Percentiles rank a stretch among this genome's conserved stretches.
phyloP scores from a whole-genome alignment of 2,329 filamentous ascomycete genomes.

The Calonectria montana region DNA sequence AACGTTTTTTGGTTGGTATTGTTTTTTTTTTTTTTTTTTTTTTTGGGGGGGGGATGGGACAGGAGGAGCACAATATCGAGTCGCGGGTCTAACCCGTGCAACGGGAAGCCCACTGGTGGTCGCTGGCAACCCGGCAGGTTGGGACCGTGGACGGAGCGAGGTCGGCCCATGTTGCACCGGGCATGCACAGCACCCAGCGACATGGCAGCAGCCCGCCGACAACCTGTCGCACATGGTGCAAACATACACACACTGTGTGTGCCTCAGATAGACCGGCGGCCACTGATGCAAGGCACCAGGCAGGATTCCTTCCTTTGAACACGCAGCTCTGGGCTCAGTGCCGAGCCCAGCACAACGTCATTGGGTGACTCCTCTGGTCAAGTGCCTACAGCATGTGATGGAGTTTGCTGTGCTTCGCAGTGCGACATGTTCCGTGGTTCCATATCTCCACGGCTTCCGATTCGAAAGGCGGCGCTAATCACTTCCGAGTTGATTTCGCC shows the following conservation, averaged over 20 bases:
- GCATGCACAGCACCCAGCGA: background rate
- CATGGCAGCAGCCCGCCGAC: background rate
- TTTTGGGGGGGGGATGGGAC: background rate
- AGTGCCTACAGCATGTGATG: constrained; percentile 15
- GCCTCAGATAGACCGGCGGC: background rate
- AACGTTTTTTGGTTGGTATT: background rate
- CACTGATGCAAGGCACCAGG: background rate
- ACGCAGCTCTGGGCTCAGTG: background rate
- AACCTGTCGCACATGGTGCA: background rate
- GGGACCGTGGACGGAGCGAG: background rate
- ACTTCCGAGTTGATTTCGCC: constrained; percentile 2
- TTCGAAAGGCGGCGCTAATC: background rate
- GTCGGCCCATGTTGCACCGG: background rate
- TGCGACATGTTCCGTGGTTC: background rate
- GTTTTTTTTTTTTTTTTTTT: background rate
- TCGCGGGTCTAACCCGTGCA: background rate
- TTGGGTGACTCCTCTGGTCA: constrained; percentile 17
- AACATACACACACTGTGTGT: background rate
- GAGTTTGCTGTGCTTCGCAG: background rate
- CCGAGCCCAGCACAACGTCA: constrained; percentile 13
- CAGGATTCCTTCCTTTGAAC: background rate
- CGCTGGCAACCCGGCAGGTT: background rate
- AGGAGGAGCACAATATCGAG: background rate
- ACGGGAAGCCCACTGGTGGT: background rate
- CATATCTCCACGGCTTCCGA: constrained; percentile 15